Conservation (phyloP, 2,329 filamentous ascomycete genomes). For the Colletotrichum sp. region DNA sequence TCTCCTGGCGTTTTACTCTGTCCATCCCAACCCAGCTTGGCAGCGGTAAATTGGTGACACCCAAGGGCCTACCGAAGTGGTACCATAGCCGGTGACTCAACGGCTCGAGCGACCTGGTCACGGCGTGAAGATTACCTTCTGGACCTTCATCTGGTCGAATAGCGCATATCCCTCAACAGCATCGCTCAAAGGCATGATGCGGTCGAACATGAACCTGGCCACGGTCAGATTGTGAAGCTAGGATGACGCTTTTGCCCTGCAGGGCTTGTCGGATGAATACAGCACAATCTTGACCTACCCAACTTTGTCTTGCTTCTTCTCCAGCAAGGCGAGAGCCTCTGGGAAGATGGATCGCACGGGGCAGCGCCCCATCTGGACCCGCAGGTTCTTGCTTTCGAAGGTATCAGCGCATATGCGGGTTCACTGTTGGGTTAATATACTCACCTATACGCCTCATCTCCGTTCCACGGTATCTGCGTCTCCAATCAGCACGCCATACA, state of each 20-base stretch:
- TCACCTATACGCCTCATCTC: slow-evolving; percentile 65
- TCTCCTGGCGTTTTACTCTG: neutral
- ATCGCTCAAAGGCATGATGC: slow-evolving; percentile 72
- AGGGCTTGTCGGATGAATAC: neutral
- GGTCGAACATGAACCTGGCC: slow-evolving; percentile 75
- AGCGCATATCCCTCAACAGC: slow-evolving; percentile 73
- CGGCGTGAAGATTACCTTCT: slow-evolving; percentile 74
- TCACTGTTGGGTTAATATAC: slow-evolving; percentile 15
- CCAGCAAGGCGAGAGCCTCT: slow-evolving; percentile 67
- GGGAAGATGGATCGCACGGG: slow-evolving; percentile 75
- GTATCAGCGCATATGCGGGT: neutral
- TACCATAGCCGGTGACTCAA: neutral
- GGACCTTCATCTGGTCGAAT: slow-evolving; percentile 75
- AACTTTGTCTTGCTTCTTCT: slow-evolving; percentile 69
- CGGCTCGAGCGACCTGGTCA: slow-evolving; percentile 26
- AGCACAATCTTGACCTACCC: slow-evolving; percentile 52
- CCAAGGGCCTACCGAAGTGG: neutral
- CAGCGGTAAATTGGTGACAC: neutral
- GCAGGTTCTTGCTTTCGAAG: slow-evolving; percentile 69
- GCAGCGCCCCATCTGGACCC: slow-evolving; percentile 77
- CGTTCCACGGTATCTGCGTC: slow-evolving; percentile 67
- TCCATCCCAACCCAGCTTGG: neutral
- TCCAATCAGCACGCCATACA: neutral
- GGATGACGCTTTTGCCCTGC: neutral
- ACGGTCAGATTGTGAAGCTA: neutral